Evolutionary conservation across 371 early-diverging fungal genomes (phyloP), one percentile per base, ranked within the genome.

Genomic region (Mucor piriformis): DNA sequence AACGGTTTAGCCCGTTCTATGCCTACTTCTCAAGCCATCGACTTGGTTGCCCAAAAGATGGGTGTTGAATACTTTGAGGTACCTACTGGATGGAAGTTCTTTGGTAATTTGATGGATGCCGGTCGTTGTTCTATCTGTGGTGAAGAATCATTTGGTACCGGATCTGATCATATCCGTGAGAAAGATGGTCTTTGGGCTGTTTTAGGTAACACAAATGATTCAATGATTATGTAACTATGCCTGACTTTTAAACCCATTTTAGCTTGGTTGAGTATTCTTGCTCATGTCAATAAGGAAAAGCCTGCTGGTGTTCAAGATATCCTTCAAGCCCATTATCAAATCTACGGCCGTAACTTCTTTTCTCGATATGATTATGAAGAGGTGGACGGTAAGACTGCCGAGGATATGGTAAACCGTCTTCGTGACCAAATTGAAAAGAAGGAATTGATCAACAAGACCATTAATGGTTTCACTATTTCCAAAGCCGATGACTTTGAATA

Each of bases 111-210:
- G 49, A 97, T 98, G 98, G 98, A 98, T 69, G 96, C 96, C 24
- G 90, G 88, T n/a, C 82, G 90, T 43, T 83, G 95, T 57, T 94
- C 95, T 2, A 92, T 98, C 62, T 98, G 98, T 69, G 98, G 98
- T 51, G 98, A 98, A 70, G 98, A 98, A 76, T 90, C 91, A 3
- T 98, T 98, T 72, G 98, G 98, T 61, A 97, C 97, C 8, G 98
- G 98, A 40, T 94, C 95, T 0, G 95, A 97, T 71, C 98, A 97
- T 63, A 94, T 98, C 54, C 92, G 98, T 47, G 98, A 98, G 71
- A 98, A 98, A 85, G 98, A 98, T 79, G 98, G 98, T 44, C 69
- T 98, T 46, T 98, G 98, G 98, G 98, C 98, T 42, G 76, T 97
- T 38, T 73, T 97, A 50, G 87, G 88, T 88, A 72, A 66, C 53